These are phyloP conservation scores for Meyerozyma smithsonii DNA, from an alignment of 1,139 yeast genomes.

Conservation along the genomic window DNA sequence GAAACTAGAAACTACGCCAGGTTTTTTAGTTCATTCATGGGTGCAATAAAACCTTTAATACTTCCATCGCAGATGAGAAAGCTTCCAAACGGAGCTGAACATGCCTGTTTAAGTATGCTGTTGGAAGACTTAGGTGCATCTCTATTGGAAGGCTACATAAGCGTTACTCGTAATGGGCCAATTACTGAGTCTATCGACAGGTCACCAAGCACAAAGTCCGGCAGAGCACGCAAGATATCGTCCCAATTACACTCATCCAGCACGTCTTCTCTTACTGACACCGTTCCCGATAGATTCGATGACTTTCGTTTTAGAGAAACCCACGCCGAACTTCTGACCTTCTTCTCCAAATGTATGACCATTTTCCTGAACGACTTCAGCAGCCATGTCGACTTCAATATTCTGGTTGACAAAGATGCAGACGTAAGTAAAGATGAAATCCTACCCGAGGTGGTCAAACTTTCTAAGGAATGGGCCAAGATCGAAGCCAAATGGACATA, in stretches of 20 bases:
- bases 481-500: slow-evolving; percentile 26
- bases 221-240: slow-evolving; percentile 2
- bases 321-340: slow-evolving; percentile 24
- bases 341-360: slow-evolving; percentile 22
- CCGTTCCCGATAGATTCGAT: slow-evolving; percentile 17
- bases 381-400: background rate
- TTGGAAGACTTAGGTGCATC: slow-evolving; percentile 24
- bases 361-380: slow-evolving; percentile 21
- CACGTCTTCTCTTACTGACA: slow-evolving; percentile 7
- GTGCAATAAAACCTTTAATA: slow-evolving; percentile 19
- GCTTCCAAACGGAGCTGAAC: slow-evolving; percentile 16
- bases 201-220: slow-evolving; percentile 3
- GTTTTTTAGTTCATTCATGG: slow-evolving; percentile 22
- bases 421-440: background rate
- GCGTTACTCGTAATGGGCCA: background rate
- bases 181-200: background rate
- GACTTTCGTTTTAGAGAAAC: slow-evolving; percentile 30
- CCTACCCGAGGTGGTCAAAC: slow-evolving; percentile 1
- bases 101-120: slow-evolving; percentile 23
- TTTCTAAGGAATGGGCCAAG: slow-evolving; percentile 16
- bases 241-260: slow-evolving; percentile 5
- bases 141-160: background rate
- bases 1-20: slow-evolving; percentile 15
- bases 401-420: background rate
- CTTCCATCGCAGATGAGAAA: slow-evolving; percentile 19